A percentile compares a stretch with the other conserved stretches of the same genome.
These are phyloP conservation scores for Starmerella vitae DNA, from an alignment of 805 yeast species.

Conservation along the genomic window DNA sequence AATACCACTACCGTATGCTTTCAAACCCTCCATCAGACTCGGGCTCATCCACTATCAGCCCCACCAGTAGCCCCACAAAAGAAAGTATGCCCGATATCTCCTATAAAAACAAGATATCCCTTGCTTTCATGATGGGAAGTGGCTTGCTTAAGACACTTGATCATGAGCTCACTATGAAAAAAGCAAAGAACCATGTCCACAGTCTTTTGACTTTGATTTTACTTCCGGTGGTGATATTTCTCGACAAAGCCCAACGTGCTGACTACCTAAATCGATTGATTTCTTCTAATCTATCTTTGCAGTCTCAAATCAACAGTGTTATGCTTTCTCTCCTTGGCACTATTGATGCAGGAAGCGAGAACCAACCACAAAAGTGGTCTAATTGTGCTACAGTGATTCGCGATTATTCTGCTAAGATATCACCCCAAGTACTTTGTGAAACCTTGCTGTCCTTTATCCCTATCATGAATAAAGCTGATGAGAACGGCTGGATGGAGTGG, in stretches of 20 bases:
- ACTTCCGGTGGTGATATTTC: slow-evolving; percentile 5
- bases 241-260: background rate
- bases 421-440: background rate
- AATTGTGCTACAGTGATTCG: background rate
- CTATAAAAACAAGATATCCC: background rate
- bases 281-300: background rate
- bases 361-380: slow-evolving; percentile 3
- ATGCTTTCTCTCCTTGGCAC: slow-evolving; percentile 6
- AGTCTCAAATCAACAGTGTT: background rate
- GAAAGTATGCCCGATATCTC: background rate
- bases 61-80: background rate
- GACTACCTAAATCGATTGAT: slow-evolving; percentile 4
- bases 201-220: slow-evolving; percentile 7
- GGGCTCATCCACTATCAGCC: background rate
- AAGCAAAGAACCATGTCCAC: slow-evolving; percentile 3
- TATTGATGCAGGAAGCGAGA: slow-evolving; percentile 5
- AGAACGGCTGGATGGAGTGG: slow-evolving; percentile 1
- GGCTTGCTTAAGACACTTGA: background rate
- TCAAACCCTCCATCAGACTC: background rate
- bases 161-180: background rate
- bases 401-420: background rate
- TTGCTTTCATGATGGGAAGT: background rate
- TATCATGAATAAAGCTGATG: slow-evolving; percentile 3
- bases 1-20: background rate
- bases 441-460: slow-evolving; percentile 2